Base-by-base conservation (phyloP, 768 basidiomycete genomes). In the Suillus subaureus region DNA sequence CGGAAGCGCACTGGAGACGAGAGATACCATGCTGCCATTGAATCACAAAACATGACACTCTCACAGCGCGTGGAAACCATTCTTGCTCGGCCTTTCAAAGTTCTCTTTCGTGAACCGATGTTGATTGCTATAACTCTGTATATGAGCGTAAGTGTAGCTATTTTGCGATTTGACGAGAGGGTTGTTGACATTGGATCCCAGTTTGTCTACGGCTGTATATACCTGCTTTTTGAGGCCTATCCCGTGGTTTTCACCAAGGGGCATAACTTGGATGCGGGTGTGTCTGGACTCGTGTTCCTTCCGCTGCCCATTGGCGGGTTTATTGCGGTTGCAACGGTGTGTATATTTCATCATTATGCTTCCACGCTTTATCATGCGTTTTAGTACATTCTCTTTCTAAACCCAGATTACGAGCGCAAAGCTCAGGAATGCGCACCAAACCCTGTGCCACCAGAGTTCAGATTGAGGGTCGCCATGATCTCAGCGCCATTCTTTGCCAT, bases 41-140 rank as follows among this genome's bases (percentile, higher is more conserved):
- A 88, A 75, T 78, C 69, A 23, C 70, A 78, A 26, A 74, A 78
- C 31, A 69, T 80, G 47, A 75, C 79, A 5, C 64, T 84, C 42
- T 67, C 73, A 23, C 77, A 84, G 51, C 80, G 81, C 15, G 57
- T 82, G 9, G 81, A 85, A 65, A 73, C 80, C 65, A 81, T 85
- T 6, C 72, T 89, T 49, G 80, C 82, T 42, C 80, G 84, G 42
- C 91, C 91, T 0, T 89, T 90, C 75, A 78, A 83, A 39, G 80
- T 93, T 49, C 80, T 93, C 31, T 82, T 87, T 67, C 80, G 74
- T 28, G 92, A 92, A 72, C 87, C 88, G 0, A 89, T 90, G 79
- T 74, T 91, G n/a, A 74, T 91, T 4, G 81, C 84, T 3, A 77
- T 87, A n/a, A 86, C 87, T 0, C 37, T 84, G 6, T 92, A 91